These are phyloP conservation scores for Agaricus subrufescens DNA, from an alignment of 768 basidiomycete genomes.

Conservation along the genomic window DNA sequence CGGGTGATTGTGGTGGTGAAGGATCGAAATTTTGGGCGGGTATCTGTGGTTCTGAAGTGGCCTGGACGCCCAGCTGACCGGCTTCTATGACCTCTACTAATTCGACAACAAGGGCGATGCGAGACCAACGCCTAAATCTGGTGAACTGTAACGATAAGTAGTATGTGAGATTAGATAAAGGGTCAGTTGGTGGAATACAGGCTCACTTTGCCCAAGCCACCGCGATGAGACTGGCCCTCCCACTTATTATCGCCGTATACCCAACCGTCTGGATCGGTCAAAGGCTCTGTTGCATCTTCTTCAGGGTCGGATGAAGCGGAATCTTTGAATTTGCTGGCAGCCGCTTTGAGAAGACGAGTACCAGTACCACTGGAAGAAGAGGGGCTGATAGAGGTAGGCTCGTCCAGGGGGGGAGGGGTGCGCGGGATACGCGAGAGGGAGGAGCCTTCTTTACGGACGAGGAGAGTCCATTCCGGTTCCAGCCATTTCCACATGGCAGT, in stretches of 20 bases:
- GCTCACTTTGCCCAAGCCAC: conserved; percentile 80
- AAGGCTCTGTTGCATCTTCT: conserved; percentile 25
- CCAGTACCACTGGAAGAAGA: conserved; percentile 27
- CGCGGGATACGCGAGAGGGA: conserved; percentile 53
- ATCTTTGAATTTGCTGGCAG: conserved; percentile 21
- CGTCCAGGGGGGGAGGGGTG: conserved; percentile 46
- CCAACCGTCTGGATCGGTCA: conserved; percentile 88
- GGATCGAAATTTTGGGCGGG: neutral
- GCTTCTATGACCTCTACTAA: conserved; percentile 51
- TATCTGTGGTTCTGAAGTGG: neutral
- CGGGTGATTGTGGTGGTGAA: neutral
- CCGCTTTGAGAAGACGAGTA: conserved; percentile 50
- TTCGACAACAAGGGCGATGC: conserved; percentile 76
- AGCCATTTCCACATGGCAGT: conserved; percentile 87
- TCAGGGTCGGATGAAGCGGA: neutral
- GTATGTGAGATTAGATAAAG: conserved; percentile 1
- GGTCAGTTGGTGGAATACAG: neutral
- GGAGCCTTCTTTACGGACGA: conserved; percentile 55
- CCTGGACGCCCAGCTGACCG: conserved; percentile 27
- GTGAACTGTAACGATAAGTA: conserved; percentile 56
- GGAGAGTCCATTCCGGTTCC: conserved; percentile 85
- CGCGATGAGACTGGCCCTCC: conserved; percentile 71
- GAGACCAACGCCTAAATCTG: conserved; percentile 80
- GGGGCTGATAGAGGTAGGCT: conserved; percentile 16
- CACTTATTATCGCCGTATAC: conserved; percentile 95